Conservation (phyloP, 2,329 filamentous ascomycete species). For the Emergomyces africanus region DNA sequence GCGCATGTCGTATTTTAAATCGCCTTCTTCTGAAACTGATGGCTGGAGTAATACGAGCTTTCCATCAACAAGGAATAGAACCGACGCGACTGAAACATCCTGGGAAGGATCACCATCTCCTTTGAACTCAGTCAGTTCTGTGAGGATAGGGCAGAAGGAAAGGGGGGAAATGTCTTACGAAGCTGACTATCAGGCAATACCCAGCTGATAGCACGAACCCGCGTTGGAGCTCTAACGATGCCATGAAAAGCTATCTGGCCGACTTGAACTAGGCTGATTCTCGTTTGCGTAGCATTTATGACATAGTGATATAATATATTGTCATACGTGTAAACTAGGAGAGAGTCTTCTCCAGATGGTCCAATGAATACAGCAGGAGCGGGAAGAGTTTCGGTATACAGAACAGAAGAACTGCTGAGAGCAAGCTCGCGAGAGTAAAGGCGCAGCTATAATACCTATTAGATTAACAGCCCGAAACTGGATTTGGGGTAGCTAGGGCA, state of each 20-base stretch:
- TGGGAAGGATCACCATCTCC: constrained; percentile 86
- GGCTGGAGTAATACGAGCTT: constrained; percentile 89
- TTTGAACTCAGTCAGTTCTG: constrained; percentile 15
- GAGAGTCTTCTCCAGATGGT: constrained; percentile 80
- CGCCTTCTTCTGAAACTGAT: constrained; percentile 65
- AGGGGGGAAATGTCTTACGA: constrained; percentile 32
- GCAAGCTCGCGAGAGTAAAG: constrained; percentile 79
- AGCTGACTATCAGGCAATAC: constrained; percentile 84
- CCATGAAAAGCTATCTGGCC: constrained; percentile 96
- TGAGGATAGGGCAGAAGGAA: not conserved
- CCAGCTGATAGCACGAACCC: constrained; percentile 91
- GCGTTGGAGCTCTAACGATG: constrained; percentile 82
- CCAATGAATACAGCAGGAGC: constrained; percentile 84
- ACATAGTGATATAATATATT: constrained; percentile 94
- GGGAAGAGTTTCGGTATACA: constrained; percentile 66
- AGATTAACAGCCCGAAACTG: constrained; percentile 3
- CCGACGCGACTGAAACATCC: constrained; percentile 85
- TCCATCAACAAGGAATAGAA: constrained; percentile 92
- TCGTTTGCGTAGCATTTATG: constrained; percentile 57
- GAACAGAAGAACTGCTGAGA: constrained; percentile 57
- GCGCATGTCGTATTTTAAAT: constrained; percentile 96
- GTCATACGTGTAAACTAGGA: constrained; percentile 94
- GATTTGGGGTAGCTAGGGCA: not conserved
- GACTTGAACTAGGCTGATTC: constrained; percentile 74
- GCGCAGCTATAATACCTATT: constrained; percentile 45